Evolutionary conservation across 306 rosid genomes (phyloP), one percentile per base, ranked within the genome.

Genomic region (Erythrophleum fordii): DNA sequence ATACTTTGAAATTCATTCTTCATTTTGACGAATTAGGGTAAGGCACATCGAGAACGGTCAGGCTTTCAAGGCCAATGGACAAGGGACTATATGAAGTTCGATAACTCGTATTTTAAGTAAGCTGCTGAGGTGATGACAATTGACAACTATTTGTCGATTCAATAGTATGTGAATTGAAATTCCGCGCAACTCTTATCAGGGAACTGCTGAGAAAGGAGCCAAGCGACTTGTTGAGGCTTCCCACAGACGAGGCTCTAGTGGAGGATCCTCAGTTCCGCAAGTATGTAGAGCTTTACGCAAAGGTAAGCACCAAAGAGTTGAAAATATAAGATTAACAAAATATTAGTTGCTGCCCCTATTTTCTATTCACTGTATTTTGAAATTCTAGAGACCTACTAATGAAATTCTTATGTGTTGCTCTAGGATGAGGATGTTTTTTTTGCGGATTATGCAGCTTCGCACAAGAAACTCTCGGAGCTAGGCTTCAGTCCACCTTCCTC

Each of bases 41-140:
- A 73, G 81, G 97, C 96, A 65, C 94, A 90, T 77, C 55, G 9
- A 73, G 97, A 95, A 23, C 90, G 98, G 68, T 91, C 98, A n/a
- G 84, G 78, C 80, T 95, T 95, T 85, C 89, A 93, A 45, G 95
- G 97, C 18, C 86, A 86, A 62, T 90, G 99, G 99, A 95, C 98
- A 81, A 87, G 82, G 81, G 85, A 87, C 11, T 87, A 88, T 66
- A 51, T 70, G 59, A 92, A 92, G 89, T 95, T 95, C 62, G 97
- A 95, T 78, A 92, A 95, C 79, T 94, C 97, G 26, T 95, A 92
- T 78, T 95, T 88, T 66, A 84, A 82, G 98, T 95, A 85, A 92
- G 93, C 76, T 62, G 29, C 16, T 12, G 26, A 41, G 14, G 71
- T 37, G 11, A 37, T 75, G 6, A 48, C 2, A 10, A 11, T 1